A percentile compares a stretch with the other conserved stretches of the same genome.
These are phyloP conservation scores for Fusarium haematococcum DNA, from an alignment of 2,329 filamentous ascomycete species.

Conservation along the genomic window DNA sequence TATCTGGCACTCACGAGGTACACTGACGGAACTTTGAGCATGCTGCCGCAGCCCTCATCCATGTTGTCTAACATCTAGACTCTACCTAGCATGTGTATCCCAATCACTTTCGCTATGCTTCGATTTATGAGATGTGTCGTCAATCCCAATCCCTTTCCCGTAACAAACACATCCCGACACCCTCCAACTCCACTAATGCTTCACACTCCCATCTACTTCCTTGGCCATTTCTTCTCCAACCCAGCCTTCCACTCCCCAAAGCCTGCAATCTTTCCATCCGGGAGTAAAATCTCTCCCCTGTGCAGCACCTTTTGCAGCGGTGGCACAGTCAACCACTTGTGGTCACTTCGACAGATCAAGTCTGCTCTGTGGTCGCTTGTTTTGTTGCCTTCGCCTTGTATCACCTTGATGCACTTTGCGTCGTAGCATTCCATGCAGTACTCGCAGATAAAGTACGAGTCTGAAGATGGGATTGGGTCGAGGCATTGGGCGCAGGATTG, in stretches of 20 bases:
- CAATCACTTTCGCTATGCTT: background rate
- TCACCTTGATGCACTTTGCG: slow-evolving; percentile 48
- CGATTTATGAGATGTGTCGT: background rate
- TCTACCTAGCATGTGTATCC: background rate
- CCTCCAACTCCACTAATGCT: background rate
- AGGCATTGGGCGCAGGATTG: slow-evolving; percentile 55
- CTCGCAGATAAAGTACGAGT: slow-evolving; percentile 52
- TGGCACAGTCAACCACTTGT: slow-evolving; percentile 55
- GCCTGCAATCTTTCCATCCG: slow-evolving; percentile 46
- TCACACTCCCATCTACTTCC: background rate
- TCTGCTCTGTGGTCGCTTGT: slow-evolving; percentile 45
- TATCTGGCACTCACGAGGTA: background rate
- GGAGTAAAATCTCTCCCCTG: slow-evolving; percentile 54
- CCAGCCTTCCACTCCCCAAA: slow-evolving; percentile 53
- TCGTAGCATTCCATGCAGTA: slow-evolving; percentile 56
- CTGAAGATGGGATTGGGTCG: slow-evolving; percentile 46
- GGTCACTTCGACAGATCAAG: slow-evolving; percentile 51
- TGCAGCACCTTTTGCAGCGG: slow-evolving; percentile 51
- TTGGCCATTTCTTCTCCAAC: slow-evolving; percentile 48
- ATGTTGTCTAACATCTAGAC: background rate
- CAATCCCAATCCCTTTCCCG: background rate
- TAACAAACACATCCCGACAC: background rate
- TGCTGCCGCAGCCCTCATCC: background rate
- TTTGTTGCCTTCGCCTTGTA: slow-evolving; percentile 47
- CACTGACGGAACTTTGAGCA: background rate